Conservation (phyloP, 2,329 filamentous ascomycete species). For the Verticillium isaacii region DNA sequence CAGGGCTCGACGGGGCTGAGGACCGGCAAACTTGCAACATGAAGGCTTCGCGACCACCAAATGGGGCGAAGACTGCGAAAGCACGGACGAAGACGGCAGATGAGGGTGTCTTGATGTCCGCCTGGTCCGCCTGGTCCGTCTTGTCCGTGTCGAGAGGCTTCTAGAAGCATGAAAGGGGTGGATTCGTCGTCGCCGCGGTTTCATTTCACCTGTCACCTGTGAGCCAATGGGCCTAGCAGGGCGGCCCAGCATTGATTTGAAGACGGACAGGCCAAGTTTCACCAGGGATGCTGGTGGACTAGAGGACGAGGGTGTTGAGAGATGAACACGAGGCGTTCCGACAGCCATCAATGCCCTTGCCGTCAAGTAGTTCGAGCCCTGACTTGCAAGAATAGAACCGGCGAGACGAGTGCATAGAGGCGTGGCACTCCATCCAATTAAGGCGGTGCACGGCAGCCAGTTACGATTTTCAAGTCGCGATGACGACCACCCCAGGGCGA, state of each 20-base stretch:
- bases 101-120: background rate
- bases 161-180: constrained; percentile 10
- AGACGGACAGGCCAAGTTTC: background rate
- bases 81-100: constrained; percentile 7
- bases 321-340: background rate
- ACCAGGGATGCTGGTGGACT: background rate
- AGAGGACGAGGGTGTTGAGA: background rate
- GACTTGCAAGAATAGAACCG: background rate
- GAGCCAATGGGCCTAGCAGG: background rate
- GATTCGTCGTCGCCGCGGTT: constrained; percentile 9
- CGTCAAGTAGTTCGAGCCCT: background rate
- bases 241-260: background rate
- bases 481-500: background rate
- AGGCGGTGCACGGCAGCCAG: background rate
- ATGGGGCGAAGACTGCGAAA: constrained; percentile 7
- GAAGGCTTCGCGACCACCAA: background rate
- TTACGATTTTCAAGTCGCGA: background rate
- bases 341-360: background rate
- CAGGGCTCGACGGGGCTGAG: background rate
- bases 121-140: background rate
- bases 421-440: background rate
- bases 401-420: background rate
- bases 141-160: constrained; percentile 6
- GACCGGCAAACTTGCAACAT: background rate
- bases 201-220: constrained; percentile 4